Percentiles rank a stretch among this genome's conserved stretches.
Evolutionary conservation across 495 filamentous ascomycete genomes (phyloP).

Genomic region (Xylaria venustula): DNA sequence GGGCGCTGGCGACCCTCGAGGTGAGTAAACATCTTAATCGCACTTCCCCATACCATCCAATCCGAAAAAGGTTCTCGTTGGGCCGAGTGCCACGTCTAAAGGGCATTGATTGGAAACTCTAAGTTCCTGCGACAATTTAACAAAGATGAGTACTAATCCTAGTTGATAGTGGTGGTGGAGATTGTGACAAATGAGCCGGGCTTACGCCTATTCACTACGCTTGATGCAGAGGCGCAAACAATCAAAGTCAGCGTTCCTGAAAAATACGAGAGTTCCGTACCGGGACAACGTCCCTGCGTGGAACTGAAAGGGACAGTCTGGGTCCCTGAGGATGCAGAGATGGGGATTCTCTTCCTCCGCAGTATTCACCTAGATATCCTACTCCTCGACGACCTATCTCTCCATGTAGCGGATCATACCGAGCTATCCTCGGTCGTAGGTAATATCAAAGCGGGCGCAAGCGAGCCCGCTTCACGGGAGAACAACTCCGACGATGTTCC

Average conservation of each 20-base stretch:
- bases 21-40: background rate
- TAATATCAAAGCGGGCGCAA: conserved; percentile 22
- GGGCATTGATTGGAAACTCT: too few species aligned
- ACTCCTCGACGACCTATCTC: conserved; percentile 38
- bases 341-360: conserved; percentile 27
- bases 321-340: conserved; percentile 34
- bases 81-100: background rate
- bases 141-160: background rate
- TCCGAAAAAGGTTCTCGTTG: background rate
- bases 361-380: conserved; percentile 37
- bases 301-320: conserved; percentile 40
- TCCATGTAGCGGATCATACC: conserved; percentile 26
- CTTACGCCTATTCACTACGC: conserved; percentile 27
- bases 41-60: background rate
- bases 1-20: conserved; percentile 21
- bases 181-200: conserved; percentile 36
- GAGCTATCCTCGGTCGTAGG: conserved; percentile 29
- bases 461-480: conserved; percentile 8
- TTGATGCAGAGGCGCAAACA: conserved; percentile 28
- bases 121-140: background rate
- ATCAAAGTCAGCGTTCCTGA: conserved; percentile 34
- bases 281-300: conserved; percentile 32
- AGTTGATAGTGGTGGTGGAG: conserved; percentile 30
- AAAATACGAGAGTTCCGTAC: conserved; percentile 22
- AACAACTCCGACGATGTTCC: conserved; percentile 1